Evolutionary conservation across 371 early-diverging fungal species (phyloP), one percentile per base, ranked within the genome.

Genomic region (Smittium culicis): DNA sequence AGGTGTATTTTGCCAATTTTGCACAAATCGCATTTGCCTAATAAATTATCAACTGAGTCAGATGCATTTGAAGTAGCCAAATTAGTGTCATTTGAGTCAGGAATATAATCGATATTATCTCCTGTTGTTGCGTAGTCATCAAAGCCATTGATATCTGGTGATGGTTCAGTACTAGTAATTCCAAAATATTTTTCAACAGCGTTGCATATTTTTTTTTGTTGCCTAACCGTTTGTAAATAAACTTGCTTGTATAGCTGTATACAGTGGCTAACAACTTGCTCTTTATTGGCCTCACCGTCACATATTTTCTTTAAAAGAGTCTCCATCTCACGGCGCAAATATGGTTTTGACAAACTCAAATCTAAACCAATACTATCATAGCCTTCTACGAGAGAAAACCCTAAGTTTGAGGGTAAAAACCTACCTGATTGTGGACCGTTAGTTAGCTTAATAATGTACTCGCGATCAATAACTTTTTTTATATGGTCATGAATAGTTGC

Each of bases 401-500:
- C 99, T 14, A 99, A 79, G 0, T 87, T 85, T 8, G 93, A 87
- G 0, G 99, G 99, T 69, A 98, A 88, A 34, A 80, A 81, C 2
- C 77, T 76, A 34, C 79, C 82, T 1, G 74, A 76, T 25, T 83
- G 79, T 11, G 45, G 45, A 27, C 60, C 60, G 16, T 16, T 32
- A 24, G 63, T 24, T 11, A 14, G n/a, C 66, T 94, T 90, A 63
- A 80, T 81, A 0, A 86, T 89, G 76, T 99, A 99, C 54, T 90
- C 84, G 55, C 99, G 85, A 5, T 88, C 90, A 2, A 88, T 83
- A 30, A 99, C 90, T 68, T 88, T 98, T 69, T 96, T 91, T 70
- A 99, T 99, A 68, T 99, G 99, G 55, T 99, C 98, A 34, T 93
- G 94, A 60, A 99, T 99, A 0, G 99, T 99, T 0, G 99, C 99